Percentiles rank a stretch among this genome's conserved stretches.
phyloP scores from a whole-genome alignment of 805 yeast genomes.

The Cyberlindnera suaveolens region DNA sequence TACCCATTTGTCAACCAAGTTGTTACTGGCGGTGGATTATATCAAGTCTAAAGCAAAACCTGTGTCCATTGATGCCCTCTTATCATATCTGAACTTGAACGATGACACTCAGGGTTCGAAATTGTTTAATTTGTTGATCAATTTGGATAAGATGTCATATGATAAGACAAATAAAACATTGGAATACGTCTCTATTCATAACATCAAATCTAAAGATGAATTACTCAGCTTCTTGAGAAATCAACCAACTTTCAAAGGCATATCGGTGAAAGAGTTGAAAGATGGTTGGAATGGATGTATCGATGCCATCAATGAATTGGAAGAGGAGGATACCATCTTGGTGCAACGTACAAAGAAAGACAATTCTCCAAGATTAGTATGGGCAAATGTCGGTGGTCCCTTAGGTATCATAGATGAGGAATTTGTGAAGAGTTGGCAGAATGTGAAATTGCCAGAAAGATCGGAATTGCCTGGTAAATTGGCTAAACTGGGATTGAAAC shows the following conservation, averaged over 20 bases:
- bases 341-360: constrained; percentile 91
- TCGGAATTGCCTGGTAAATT: constrained; percentile 76
- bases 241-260: constrained; percentile 85
- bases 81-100: constrained; percentile 51
- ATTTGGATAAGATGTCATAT: constrained; percentile 70
- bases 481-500: constrained; percentile 83
- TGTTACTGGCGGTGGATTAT: constrained; percentile 87
- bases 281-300: constrained; percentile 96
- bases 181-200: constrained; percentile 84
- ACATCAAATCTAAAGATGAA: constrained; percentile 76
- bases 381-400: constrained; percentile 82
- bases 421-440: constrained; percentile 76
- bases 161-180: constrained; percentile 57
- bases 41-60: constrained; percentile 68
- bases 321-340: constrained; percentile 66
- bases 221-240: constrained; percentile 64
- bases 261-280: constrained; percentile 60
- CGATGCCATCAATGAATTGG: constrained; percentile 72
- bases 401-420: constrained; percentile 70
- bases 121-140: constrained; percentile 64
- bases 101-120: constrained; percentile 51
- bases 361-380: constrained; percentile 82
- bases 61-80: constrained; percentile 57
- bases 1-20: constrained; percentile 75
- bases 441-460: constrained; percentile 71